Evolutionary conservation across 2,329 filamentous ascomycete genomes (phyloP).

Genomic region (Tympanopsis confertula): DNA sequence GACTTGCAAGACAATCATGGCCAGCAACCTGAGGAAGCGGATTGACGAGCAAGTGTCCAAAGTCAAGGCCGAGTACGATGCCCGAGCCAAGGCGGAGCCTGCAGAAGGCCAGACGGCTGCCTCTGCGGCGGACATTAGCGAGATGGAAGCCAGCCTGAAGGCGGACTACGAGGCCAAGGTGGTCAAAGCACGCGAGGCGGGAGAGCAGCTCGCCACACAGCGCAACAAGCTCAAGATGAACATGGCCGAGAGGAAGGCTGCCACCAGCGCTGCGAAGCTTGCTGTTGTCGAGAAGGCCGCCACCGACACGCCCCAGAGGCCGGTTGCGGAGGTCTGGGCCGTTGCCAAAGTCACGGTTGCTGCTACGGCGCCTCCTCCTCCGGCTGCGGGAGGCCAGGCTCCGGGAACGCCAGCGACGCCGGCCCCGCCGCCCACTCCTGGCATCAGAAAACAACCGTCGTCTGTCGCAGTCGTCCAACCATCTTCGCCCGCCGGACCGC

Average conservation of each 20-base stretch:
- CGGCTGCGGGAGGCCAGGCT: no score
- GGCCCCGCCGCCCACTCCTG: no score
- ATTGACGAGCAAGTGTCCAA: background rate
- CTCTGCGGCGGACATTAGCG: no score
- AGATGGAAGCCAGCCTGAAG: background rate
- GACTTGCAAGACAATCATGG: background rate
- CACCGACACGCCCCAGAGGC: slow-evolving; percentile 68
- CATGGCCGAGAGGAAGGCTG: slow-evolving; percentile 62
- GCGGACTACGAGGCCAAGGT: background rate
- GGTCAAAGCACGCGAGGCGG: background rate
- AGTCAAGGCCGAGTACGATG: background rate
- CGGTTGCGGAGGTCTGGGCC: slow-evolving; percentile 79
- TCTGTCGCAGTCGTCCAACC: no score
- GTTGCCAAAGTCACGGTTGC: no score
- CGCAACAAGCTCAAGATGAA: slow-evolving; percentile 65
- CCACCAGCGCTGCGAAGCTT: slow-evolving; percentile 57
- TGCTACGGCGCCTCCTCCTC: no score
- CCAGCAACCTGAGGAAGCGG: background rate
- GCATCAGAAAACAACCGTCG: no score
- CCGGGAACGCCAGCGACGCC: no score
- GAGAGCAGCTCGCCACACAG: slow-evolving; percentile 49
- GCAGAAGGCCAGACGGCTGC: no score
- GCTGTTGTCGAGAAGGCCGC: slow-evolving; percentile 71
- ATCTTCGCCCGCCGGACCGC: no score
- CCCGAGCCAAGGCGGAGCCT: no score